Evolutionary conservation across 192 early-diverging fungal species (phyloP).

Genomic region (Entomortierella parvispora): DNA sequence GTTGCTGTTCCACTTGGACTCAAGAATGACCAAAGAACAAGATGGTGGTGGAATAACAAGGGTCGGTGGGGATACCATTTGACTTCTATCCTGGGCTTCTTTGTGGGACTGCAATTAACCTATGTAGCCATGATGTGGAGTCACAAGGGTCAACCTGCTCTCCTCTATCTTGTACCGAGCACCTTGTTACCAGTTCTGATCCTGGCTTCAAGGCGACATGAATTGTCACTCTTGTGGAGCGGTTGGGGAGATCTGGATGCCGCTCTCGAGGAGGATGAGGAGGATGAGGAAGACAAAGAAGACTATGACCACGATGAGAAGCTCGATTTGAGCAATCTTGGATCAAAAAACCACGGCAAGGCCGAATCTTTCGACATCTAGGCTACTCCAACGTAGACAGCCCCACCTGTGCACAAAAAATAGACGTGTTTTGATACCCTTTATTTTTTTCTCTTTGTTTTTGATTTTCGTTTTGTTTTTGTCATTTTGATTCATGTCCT

Average conservation of each 20-base stretch:
- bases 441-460: background rate
- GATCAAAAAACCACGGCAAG: too few species aligned
- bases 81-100: slow-evolving; percentile 45
- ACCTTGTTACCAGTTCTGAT: slow-evolving; percentile 45
- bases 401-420: too few species aligned
- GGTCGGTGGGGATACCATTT: slow-evolving; percentile 50
- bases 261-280: background rate
- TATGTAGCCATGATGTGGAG: slow-evolving; percentile 58
- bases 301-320: too few species aligned
- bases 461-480: background rate
- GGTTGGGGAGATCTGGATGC: slow-evolving; percentile 39
- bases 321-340: too few species aligned
- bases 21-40: slow-evolving; percentile 3
- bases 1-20: background rate
- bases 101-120: slow-evolving; percentile 45
- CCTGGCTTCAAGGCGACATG: slow-evolving; percentile 37
- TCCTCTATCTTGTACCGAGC: slow-evolving; percentile 50
- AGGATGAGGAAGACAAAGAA: background rate
- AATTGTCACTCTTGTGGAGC: slow-evolving; percentile 48
- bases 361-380: background rate
- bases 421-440: background rate
- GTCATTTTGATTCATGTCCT: background rate
- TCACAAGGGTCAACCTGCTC: slow-evolving; percentile 46
- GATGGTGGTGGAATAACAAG: slow-evolving; percentile 9
- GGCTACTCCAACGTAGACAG: too few species aligned